Percentiles rank a stretch among this genome's conserved stretches.
phyloP scores from a whole-genome alignment of 75 land plant genomes.

The Azolla pinnata region DNA sequence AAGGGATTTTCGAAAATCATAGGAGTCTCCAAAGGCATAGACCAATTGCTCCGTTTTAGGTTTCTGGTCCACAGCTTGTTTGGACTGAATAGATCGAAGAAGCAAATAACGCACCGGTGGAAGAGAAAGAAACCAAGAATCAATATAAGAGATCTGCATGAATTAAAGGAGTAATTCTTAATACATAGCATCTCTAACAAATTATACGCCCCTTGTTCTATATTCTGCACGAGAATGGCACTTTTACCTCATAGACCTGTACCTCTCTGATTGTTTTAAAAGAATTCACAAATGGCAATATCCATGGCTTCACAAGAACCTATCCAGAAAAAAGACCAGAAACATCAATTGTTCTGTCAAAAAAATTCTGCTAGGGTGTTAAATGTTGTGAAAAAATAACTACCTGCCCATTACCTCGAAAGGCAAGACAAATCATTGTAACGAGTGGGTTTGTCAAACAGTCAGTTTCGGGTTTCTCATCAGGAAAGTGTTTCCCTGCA shows the following conservation, averaged over 20 bases:
- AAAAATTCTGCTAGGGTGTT: too few relatives aligned
- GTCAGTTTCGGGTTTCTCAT: not conserved
- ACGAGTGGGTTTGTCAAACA: not conserved
- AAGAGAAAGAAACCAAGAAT: conserved; percentile 61
- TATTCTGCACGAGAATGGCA: too few relatives aligned
- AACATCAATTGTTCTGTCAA: not conserved
- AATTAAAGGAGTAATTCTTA: conserved; percentile 3
- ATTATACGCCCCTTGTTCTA: not conserved
- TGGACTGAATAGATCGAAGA: conserved; percentile 48
- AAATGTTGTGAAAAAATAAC: too few relatives aligned
- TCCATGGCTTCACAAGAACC: not conserved
- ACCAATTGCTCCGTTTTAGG: conserved; percentile 37
- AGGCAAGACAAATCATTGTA: conserved; percentile 20
- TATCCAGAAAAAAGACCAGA: conserved; percentile 2
- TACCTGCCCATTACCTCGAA: conserved; percentile 19
- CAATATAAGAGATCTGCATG: conserved; percentile 72
- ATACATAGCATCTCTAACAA: not conserved
- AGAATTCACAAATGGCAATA: not conserved
- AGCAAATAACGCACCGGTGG: conserved; percentile 49
- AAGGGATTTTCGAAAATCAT: conserved; percentile 68
- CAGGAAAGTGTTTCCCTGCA: not conserved
- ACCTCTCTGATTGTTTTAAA: not conserved
- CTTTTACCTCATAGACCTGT: conserved; percentile 4
- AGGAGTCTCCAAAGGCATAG: conserved; percentile 90
- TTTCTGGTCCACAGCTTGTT: conserved; percentile 15